These are phyloP conservation scores for Xylaria arbuscula DNA, from an alignment of 2,329 filamentous ascomycete genomes.

Conservation along the genomic window DNA sequence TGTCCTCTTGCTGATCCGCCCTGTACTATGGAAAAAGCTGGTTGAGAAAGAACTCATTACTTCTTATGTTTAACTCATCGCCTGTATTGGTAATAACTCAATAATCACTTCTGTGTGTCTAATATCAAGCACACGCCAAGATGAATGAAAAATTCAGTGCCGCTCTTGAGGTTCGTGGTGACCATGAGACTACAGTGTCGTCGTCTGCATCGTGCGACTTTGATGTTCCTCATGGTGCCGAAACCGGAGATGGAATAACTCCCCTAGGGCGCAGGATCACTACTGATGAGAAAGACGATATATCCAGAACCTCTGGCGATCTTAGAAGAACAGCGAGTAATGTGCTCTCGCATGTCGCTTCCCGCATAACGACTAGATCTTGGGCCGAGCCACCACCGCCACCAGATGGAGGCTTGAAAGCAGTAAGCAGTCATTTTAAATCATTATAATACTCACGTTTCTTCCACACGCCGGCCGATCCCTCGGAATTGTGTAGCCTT, in stretches of 20 bases:
- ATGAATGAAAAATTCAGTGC: constrained; percentile 41
- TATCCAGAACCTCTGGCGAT: constrained; percentile 39
- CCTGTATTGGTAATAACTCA: constrained; percentile 27
- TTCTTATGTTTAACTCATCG: constrained; percentile 21
- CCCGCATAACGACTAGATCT: constrained; percentile 48
- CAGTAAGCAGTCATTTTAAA: constrained; percentile 37
- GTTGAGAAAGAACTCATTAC: constrained; percentile 6
- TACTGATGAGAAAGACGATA: constrained; percentile 23
- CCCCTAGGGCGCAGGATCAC: not conserved
- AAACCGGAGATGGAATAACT: constrained; percentile 20
- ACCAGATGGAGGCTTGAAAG: constrained; percentile 48
- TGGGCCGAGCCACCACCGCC: constrained; percentile 48
- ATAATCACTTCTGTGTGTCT: constrained; percentile 19
- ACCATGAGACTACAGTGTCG: constrained; percentile 37
- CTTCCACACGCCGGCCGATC: not conserved
- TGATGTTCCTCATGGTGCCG: constrained; percentile 26
- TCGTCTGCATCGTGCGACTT: constrained; percentile 32
- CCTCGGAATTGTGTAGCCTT: too few relatives aligned
- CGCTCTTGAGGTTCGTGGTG: constrained; percentile 32
- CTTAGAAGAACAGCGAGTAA: constrained; percentile 47
- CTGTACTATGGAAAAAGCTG: constrained; percentile 19
- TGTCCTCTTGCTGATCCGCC: constrained; percentile 11
- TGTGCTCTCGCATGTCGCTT: constrained; percentile 46
- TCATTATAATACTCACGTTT: not conserved
- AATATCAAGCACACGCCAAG: constrained; percentile 37